A percentile compares a stretch with the other conserved stretches of the same genome.
Evolutionary conservation across 805 yeast genomes (phyloP).

Genomic region (Metschnikowia rubicola): DNA sequence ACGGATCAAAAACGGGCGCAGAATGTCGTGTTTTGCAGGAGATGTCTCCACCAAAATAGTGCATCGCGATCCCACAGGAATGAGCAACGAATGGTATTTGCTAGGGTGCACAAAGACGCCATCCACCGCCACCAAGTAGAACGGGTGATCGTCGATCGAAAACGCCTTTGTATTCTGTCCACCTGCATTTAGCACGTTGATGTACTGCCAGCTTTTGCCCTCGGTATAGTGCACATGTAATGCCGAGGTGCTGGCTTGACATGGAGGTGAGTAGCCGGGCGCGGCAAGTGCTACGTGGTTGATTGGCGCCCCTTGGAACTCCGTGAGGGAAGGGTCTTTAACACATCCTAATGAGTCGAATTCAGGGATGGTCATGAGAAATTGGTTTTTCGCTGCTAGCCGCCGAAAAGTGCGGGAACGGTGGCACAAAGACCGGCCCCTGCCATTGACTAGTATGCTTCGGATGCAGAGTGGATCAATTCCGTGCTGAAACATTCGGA

Average conservation of each 20-base stretch:
- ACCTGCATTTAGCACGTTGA: constrained; percentile 31
- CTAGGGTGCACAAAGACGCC: constrained; percentile 28
- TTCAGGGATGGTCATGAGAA: constrained; percentile 8
- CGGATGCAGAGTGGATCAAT: constrained; percentile 34
- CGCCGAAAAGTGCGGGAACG: constrained; percentile 10
- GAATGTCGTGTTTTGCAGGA: constrained; percentile 13
- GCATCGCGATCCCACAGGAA: constrained; percentile 33
- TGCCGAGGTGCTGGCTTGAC: constrained; percentile 20
- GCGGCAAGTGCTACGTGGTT: constrained; percentile 20
- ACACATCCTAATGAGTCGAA: constrained; percentile 24
- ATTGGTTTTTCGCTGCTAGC: constrained; percentile 15
- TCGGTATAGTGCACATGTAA: constrained; percentile 22
- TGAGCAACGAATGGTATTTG: constrained; percentile 22
- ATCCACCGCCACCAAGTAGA: constrained; percentile 30
- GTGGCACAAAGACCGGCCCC: constrained; percentile 26
- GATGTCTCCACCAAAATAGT: constrained; percentile 26
- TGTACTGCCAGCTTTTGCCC: constrained; percentile 22
- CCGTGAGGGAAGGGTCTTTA: constrained; percentile 13
- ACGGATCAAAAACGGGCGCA: constrained; percentile 23
- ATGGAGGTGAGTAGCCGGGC: constrained; percentile 25
- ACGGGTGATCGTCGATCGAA: constrained; percentile 30
- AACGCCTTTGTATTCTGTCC: constrained; percentile 32
- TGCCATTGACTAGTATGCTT: constrained; percentile 29
- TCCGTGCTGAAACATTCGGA: constrained; percentile 30
- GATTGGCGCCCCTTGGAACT: constrained; percentile 13